Base-by-base conservation (phyloP, 768 basidiomycete genomes). In the Trametes elegans region DNA sequence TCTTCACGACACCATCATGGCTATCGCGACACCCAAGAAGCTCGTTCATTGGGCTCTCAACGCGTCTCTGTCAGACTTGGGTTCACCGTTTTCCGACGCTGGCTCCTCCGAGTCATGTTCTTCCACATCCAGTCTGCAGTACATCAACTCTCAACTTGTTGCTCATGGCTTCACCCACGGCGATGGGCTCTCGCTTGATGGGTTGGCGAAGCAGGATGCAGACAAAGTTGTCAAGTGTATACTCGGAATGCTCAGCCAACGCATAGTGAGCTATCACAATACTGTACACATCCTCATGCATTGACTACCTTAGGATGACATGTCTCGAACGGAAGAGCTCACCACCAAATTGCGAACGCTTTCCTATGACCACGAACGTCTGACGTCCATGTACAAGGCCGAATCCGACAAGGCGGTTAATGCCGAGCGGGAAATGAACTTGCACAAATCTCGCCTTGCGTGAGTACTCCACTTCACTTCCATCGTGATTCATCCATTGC, bases 321-420 rank as follows among this genome's bases (percentile, higher is more conserved):
- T 93, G 83, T 73, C 80, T 9, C 76, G 83, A n/a, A 83, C 86
- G 31, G 92, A 94, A 64, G 83, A 88, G 10, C 62, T 93, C 5
- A 79, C 83, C 0, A 84, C 88, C 0, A 90, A 89, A 62, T 69
- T 88, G 16, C 78, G 89, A 21, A 92, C 88, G 2, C 73, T 93
- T 1, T 80, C 82, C 3, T 93, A 94, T 57, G 92, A 94, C 61
- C 78, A 90, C 55, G 90, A 92, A 65, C 79, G 92, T 11, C 75
- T 93, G 56, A 71, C 73, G 29, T 79, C 81, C 1, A 83, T 91
- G 79, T 77, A 91, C 65, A 73, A 75, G 16, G 66, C 74, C 9
- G 79, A 82, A 11, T 75, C 72, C 4, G 90, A 90, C 42, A 79
- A 72, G 23, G 79, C 82, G 1, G 85, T 83, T 13, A 84, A 78